Evolutionary conservation across 192 early-diverging fungal species (phyloP).

Genomic region (Backusella westeae): DNA sequence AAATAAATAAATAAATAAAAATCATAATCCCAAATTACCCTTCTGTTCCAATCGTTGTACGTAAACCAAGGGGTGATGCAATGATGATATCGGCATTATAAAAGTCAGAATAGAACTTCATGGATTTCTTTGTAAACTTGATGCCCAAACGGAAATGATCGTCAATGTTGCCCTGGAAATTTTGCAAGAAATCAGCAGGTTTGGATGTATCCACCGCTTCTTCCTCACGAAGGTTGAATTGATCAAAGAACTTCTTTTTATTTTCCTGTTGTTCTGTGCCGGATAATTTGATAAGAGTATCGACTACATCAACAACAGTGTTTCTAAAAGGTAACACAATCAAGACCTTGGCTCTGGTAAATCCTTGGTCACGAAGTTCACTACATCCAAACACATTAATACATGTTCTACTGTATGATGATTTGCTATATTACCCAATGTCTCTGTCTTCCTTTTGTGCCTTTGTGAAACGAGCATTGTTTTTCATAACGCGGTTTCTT

Average conservation of each 20-base stretch:
- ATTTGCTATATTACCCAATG: conserved; percentile 32
- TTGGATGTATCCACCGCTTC: conserved; percentile 58
- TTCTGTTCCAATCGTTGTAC: conserved; percentile 81
- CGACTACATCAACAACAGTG: conserved; percentile 75
- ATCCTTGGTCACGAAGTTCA: conserved; percentile 93
- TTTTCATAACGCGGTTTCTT: conserved; percentile 74
- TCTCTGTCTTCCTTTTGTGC: conserved; percentile 56
- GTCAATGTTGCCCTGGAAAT: conserved; percentile 94
- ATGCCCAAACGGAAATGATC: conserved; percentile 93
- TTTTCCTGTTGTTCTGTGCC: conserved; percentile 84
- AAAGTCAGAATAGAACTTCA: conserved; percentile 87
- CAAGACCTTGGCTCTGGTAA: conserved; percentile 89
- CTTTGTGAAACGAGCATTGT: conserved; percentile 70
- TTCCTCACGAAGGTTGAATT: conserved; percentile 66
- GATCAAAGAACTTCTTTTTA: conserved; percentile 80
- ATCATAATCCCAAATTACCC: conserved; percentile 42
- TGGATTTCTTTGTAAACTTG: conserved; percentile 81
- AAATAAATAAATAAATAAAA: not conserved
- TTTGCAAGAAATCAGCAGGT: conserved; percentile 78
- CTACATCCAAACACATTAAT: conserved; percentile 14
- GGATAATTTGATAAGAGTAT: conserved; percentile 70
- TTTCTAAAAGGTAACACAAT: conserved; percentile 89
- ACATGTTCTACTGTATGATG: not conserved
- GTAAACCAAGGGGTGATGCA: conserved; percentile 88
- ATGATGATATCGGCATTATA: conserved; percentile 91